Conservation (phyloP, 306 rosid species). For the Rosa lucieae region DNA sequence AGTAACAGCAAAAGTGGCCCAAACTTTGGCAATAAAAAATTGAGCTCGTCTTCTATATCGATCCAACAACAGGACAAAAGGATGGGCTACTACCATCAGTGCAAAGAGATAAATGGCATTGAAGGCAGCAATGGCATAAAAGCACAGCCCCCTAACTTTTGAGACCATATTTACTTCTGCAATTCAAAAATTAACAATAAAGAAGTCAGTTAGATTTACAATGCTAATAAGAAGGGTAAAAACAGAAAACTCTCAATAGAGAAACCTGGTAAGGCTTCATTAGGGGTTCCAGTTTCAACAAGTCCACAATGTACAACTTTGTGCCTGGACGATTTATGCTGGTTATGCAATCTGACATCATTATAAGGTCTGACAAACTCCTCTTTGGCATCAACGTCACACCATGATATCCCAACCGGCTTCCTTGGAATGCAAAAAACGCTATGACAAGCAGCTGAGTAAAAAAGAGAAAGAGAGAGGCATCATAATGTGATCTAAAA, state of each 20-base stretch:
- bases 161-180: slow-evolving; percentile 62
- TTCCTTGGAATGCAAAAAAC: slow-evolving; percentile 36
- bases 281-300: slow-evolving; percentile 52
- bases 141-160: slow-evolving; percentile 71
- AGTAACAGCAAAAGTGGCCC: slow-evolving; percentile 65
- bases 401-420: slow-evolving; percentile 24
- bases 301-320: slow-evolving; percentile 59
- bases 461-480: slow-evolving; percentile 7
- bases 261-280: slow-evolving; percentile 57
- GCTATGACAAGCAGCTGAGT: slow-evolving; percentile 45
- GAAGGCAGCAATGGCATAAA: slow-evolving; percentile 56
- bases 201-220: slow-evolving; percentile 7
- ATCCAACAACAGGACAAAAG: slow-evolving; percentile 63
- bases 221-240: background rate
- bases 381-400: slow-evolving; percentile 28
- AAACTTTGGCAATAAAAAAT: slow-evolving; percentile 66
- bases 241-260: slow-evolving; percentile 14
- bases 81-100: slow-evolving; percentile 76
- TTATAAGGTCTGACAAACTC: slow-evolving; percentile 25
- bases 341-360: slow-evolving; percentile 27
- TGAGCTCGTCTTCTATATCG: slow-evolving; percentile 67
- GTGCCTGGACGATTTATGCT: slow-evolving; percentile 32
- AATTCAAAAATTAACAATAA: slow-evolving; percentile 26
- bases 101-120: slow-evolving; percentile 64
- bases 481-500: background rate